Evolutionary conservation across 768 basidiomycete species (phyloP).

Genomic region (Xerocomellus amylosporus): DNA sequence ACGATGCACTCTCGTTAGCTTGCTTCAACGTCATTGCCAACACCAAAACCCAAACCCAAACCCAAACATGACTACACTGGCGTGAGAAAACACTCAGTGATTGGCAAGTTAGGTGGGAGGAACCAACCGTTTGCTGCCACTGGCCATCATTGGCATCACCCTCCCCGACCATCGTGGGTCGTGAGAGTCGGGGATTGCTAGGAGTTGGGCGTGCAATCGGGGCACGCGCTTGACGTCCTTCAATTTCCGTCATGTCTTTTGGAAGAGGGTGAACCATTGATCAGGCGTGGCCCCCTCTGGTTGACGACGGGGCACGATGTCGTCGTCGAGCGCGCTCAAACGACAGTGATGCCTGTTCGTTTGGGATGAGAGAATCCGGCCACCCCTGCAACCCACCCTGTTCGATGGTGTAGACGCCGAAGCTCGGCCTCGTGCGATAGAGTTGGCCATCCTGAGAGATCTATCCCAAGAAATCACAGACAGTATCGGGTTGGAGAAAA

Average conservation of each 20-base stretch:
- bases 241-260: slow-evolving; percentile 10
- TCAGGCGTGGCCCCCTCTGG: not conserved
- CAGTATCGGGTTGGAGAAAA: not conserved
- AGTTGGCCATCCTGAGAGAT: not conserved
- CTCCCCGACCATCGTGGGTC: slow-evolving; percentile 4
- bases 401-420: slow-evolving; percentile 4
- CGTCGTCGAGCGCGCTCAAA: not conserved
- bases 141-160: not conserved
- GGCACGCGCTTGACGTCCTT: not conserved
- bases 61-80: not conserved
- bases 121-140: not conserved
- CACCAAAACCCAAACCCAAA: not conserved
- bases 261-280: slow-evolving; percentile 1
- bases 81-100: not conserved
- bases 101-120: no score
- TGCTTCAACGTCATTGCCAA: not conserved
- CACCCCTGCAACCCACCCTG: not conserved
- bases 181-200: slow-evolving; percentile 4
- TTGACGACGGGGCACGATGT: not conserved
- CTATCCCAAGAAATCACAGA: not conserved
- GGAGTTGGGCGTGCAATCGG: not conserved
- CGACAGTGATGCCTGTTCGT: not conserved
- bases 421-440: not conserved
- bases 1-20: not conserved
- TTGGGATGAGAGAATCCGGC: not conserved